Evolutionary conservation across 2,329 filamentous ascomycete genomes (phyloP).

Genomic region (Cryphonectria nitschkei): DNA sequence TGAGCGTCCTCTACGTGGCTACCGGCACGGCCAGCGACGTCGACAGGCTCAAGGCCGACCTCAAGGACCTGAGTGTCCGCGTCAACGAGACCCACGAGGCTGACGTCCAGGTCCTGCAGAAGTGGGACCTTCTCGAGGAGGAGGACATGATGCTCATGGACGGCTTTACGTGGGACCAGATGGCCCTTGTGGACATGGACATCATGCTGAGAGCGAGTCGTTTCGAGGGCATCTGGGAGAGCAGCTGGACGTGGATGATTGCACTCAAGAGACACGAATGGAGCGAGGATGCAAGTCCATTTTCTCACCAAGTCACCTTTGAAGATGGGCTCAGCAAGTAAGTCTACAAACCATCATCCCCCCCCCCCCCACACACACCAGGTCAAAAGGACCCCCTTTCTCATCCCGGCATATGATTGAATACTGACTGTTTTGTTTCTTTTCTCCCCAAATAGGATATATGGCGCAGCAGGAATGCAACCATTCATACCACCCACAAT

Average conservation of each 20-base stretch:
- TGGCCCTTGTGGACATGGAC: slow-evolving; percentile 28
- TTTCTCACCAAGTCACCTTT: slow-evolving; percentile 21
- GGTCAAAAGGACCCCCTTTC: background rate
- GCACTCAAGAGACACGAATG: slow-evolving; percentile 26
- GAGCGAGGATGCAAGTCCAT: slow-evolving; percentile 13
- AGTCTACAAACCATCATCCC: background rate
- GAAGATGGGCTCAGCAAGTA: slow-evolving; percentile 24
- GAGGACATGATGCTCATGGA: slow-evolving; percentile 25
- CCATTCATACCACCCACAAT: slow-evolving; percentile 24
- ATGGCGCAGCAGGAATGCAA: slow-evolving; percentile 14
- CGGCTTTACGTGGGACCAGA: slow-evolving; percentile 27
- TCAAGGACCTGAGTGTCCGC: slow-evolving; percentile 15
- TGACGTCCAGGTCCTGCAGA: slow-evolving; percentile 22
- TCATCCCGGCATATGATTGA: too few relatives aligned
- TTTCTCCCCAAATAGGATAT: background rate
- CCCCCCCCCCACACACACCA: too few relatives aligned
- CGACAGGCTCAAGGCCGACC: slow-evolving; percentile 8
- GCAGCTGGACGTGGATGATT: slow-evolving; percentile 29
- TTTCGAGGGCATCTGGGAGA: slow-evolving; percentile 30
- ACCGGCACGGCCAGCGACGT: slow-evolving; percentile 28
- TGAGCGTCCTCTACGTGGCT: slow-evolving; percentile 28
- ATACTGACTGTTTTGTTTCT: too few relatives aligned
- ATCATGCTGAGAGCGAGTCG: slow-evolving; percentile 27
- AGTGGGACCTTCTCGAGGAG: slow-evolving; percentile 28
- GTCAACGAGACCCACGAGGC: slow-evolving; percentile 17